Evolutionary conservation across 2,329 filamentous ascomycete species (phyloP), one percentile per base, ranked within the genome.

Genomic region (Ceratocystis destructans): DNA sequence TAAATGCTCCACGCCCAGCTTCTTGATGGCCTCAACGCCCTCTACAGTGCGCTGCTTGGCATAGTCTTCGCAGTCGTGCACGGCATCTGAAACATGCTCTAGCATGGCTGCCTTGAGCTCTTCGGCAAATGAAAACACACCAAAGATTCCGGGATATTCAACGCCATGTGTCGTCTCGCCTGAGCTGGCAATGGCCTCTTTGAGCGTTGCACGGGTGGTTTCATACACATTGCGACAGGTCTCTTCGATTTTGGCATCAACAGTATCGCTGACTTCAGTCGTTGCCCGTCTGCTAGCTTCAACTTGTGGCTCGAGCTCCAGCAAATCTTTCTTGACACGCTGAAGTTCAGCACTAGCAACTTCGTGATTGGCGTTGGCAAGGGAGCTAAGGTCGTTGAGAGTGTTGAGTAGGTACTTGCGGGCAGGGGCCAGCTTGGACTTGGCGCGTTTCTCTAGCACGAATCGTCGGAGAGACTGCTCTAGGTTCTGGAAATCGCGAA

Each of bases 401-500:
- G 97, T 87, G 74, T 99, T 99, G 71, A 96, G 79, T 0, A 99
- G 83, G 73, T 99, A 99, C 1, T 93, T 97, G 76, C 91, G 92
- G 5, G 94, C 94, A 4, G 94, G 94, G 0, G 94, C 93, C 68
- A 99, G 82, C 78, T 99, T 99, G 7, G 94, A 97, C 37, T 91
- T 85, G 61, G 94, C 91, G 66, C 94, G 85, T 79, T 97, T 97
- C 74, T 99, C 94, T 31, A 99, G 81, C 6, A 99, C 94, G 71
- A 99, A 99, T 57, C 92, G 86, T 68, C 94, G 84, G 46, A 99
- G 76, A 2, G 94, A 94, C 70, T 89, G 85, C 75, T 99, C 94
- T 4, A 99, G 81, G 64, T 87, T 87, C 72, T 93, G 88, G 73
- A 99, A 99, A 72, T 97, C 92, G 68, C 87, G 84, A 10, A 92